phyloP scores from a whole-genome alignment of 495 filamentous ascomycete species.

The Entonaema liquescens region DNA sequence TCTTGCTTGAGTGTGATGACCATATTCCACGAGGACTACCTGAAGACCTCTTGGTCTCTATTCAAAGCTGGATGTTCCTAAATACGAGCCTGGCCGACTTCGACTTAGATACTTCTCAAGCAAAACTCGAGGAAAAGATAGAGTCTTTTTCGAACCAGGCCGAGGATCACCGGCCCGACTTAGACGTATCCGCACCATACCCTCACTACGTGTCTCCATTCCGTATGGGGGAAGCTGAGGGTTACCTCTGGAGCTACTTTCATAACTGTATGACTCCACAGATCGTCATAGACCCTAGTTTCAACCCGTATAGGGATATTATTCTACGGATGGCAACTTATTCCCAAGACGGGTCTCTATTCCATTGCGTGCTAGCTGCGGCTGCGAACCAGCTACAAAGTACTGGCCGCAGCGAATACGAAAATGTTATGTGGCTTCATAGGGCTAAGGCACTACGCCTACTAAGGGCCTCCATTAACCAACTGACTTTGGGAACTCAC shows the following conservation, averaged over 20 bases:
- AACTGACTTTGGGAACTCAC: conserved; percentile 6
- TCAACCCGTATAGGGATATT: conserved; percentile 32
- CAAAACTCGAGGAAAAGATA: background rate
- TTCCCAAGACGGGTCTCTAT: conserved; percentile 26
- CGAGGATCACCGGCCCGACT: background rate
- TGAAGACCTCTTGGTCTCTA: conserved; percentile 27
- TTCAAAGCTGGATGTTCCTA: conserved; percentile 36
- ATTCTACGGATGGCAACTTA: conserved; percentile 26
- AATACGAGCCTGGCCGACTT: conserved; percentile 29
- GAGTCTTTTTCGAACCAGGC: background rate
- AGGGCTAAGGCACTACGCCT: conserved; percentile 32
- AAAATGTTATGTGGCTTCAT: conserved; percentile 28
- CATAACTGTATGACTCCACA: conserved; percentile 21
- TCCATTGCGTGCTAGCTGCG: conserved; percentile 33
- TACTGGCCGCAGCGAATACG: conserved; percentile 30
- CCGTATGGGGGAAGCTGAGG: conserved; percentile 21
- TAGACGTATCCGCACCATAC: conserved; percentile 6
- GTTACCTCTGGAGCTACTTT: conserved; percentile 34
- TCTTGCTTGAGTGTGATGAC: background rate
- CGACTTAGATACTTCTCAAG: conserved; percentile 1
- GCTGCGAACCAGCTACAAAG: conserved; percentile 35
- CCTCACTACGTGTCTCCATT: conserved; percentile 30
- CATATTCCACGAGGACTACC: conserved; percentile 10
- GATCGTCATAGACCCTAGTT: conserved; percentile 30
- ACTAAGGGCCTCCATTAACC: conserved; percentile 14